Base-by-base conservation (phyloP, 805 yeast genomes). In the Metschnikowia arizonensis region DNA sequence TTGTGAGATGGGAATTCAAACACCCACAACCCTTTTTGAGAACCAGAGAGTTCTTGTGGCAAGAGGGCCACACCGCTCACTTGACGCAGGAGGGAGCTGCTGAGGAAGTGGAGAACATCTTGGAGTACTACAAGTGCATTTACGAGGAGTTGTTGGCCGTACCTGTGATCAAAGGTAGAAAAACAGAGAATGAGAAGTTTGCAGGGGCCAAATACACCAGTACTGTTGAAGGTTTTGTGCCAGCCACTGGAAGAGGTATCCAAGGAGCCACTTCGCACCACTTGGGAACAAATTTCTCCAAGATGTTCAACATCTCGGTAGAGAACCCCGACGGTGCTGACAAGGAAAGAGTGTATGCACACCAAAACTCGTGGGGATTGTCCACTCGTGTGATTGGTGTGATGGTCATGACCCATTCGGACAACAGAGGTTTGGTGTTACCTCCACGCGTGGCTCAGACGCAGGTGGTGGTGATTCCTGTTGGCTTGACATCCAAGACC, bases 241-340 rank as follows among this genome's bases (percentile, higher is more conserved):
- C 97, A 57, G 87, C 97, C 50, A 93, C 98, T 46, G 99, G 99
- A 59, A 87, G 99, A 77, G 99, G 98, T 78, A 93, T 93, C 58
- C 99, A 93, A 74, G 99, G 98, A 70, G 99, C 91, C 50, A 93
- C 99, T 30, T 89, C 97, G 31, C 99, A 93, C 74, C 93, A 90
- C 65, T 76, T 93, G 65, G 99, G 99, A 57, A 95, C 88, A 69
- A 93, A 93, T 79, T 93, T 93, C 76, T 90, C 98, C 56, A 91
- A 90, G 74, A 93, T 93, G 99, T 93, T 93, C 73, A 85, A 88
- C 73, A 88, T 93, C 56, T 73, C 85, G 32, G 99, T 95, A 42
- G 99, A 93, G 73, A 87, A 88, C 68, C 99, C 99, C 56, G 85
- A 85, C 49, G 96, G 96, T 42, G 62, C 84, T 17, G 95, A 87